Evolutionary conservation across 2,329 filamentous ascomycete species (phyloP).

Genomic region (Trichoderma semiorbis): DNA sequence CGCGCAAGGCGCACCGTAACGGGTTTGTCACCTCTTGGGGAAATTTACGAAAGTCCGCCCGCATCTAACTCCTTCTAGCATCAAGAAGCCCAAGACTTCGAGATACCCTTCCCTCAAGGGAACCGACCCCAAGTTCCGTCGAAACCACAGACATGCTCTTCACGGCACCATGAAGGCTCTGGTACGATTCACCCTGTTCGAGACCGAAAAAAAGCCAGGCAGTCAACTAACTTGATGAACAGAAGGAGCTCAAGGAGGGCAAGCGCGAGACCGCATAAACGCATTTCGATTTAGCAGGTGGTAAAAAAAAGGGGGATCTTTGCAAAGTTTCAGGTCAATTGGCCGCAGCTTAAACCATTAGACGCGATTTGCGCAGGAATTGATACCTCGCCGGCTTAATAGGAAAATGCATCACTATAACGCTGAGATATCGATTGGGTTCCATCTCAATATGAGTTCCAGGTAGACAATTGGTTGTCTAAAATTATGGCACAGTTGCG

Average conservation of each 20-base stretch:
- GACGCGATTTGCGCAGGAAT: conserved; percentile 15
- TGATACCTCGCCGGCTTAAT: conserved; percentile 6
- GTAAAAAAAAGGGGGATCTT: background rate
- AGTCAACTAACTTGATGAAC: conserved; percentile 36
- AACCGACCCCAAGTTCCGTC: conserved; percentile 98
- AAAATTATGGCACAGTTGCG: background rate
- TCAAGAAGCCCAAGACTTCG: conserved; percentile 99
- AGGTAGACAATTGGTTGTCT: background rate
- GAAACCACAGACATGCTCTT: conserved; percentile 99
- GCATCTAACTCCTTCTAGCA: conserved; percentile 54
- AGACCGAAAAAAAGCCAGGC: background rate
- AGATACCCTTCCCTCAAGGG: conserved; percentile 98
- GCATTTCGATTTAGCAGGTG: background rate
- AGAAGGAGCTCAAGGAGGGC: conserved; percentile 98
- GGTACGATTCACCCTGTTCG: conserved; percentile 57
- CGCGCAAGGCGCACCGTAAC: conserved; percentile 98
- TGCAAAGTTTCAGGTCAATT: conserved; percentile 2
- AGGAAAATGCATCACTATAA: conserved; percentile 15
- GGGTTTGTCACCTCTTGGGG: conserved; percentile 61
- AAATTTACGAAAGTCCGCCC: background rate
- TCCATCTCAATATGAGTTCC: conserved; percentile 7
- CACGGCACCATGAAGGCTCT: conserved; percentile 98
- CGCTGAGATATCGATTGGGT: conserved; percentile 10
- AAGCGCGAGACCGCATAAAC: conserved; percentile 80
- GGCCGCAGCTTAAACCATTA: conserved; percentile 9